A percentile compares a stretch with the other conserved stretches of the same genome.
phyloP scores from a whole-genome alignment of 805 yeast genomes.

The Yamadazyma sp. region DNA sequence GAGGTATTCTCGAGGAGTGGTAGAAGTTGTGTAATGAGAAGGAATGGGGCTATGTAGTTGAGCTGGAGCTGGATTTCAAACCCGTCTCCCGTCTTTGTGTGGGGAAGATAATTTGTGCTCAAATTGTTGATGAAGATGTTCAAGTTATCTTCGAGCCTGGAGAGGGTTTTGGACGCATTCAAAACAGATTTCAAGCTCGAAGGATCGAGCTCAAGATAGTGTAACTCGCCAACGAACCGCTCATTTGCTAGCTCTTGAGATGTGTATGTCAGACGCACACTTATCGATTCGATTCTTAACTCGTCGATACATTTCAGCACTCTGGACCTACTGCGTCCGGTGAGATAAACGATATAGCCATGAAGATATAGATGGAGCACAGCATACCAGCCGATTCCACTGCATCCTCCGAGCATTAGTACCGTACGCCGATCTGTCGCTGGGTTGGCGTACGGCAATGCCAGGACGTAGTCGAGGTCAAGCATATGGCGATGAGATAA shows the following conservation, averaged over 20 bases:
- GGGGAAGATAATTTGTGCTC: slow-evolving; percentile 79
- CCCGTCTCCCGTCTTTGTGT: slow-evolving; percentile 58
- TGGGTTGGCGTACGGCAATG: slow-evolving; percentile 65
- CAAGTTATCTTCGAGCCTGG: slow-evolving; percentile 46
- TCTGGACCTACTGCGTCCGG: slow-evolving; percentile 62
- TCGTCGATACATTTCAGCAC: slow-evolving; percentile 58
- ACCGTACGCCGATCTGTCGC: slow-evolving; percentile 56
- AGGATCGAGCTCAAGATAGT: slow-evolving; percentile 39
- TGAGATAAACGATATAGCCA: slow-evolving; percentile 73
- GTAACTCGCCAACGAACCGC: slow-evolving; percentile 35
- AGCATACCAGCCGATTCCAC: slow-evolving; percentile 79
- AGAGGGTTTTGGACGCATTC: slow-evolving; percentile 48
- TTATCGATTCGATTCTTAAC: slow-evolving; percentile 53
- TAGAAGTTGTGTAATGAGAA: slow-evolving; percentile 49
- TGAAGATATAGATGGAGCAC: slow-evolving; percentile 75
- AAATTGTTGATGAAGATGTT: slow-evolving; percentile 75
- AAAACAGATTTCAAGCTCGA: slow-evolving; percentile 32
- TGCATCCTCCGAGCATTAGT: slow-evolving; percentile 76
- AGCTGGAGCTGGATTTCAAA: slow-evolving; percentile 82
- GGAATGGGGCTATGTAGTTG: slow-evolving; percentile 72
- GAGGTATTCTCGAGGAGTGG: slow-evolving; percentile 49
- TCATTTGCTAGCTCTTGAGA: slow-evolving; percentile 19
- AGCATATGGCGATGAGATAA: too few relatives aligned
- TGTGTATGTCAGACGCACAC: slow-evolving; percentile 22
- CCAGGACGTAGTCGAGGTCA: slow-evolving; percentile 22